Evolutionary conservation across 2,329 filamentous ascomycete genomes (phyloP), one percentile per base, ranked within the genome.

Genomic region (Neofusicoccum sp.): DNA sequence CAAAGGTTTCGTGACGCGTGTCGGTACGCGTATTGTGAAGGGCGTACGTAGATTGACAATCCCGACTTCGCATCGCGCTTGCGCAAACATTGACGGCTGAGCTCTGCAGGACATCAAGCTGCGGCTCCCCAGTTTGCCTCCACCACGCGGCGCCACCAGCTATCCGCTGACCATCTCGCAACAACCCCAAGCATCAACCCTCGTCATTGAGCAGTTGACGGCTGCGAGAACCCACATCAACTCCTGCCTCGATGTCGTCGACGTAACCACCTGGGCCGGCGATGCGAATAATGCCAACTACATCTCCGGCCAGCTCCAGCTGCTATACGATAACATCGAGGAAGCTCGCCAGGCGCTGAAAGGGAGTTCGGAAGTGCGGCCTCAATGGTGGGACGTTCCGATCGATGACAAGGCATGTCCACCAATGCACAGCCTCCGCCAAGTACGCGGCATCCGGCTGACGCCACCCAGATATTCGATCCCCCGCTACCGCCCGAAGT

Each of bases 1-100:
- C 64, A 99, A 99, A 75, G 95, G 95, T 16, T 90, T 91, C 68
- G 86, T 98, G 63, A 98, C 93, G 1, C 86, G 95, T 58, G 86
- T 96, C 36, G 95, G 95, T 40, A 91, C 91, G n/a, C 86, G 89
- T 56, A 89, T 99, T 65, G 89, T 96, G 64, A 96, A 96, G 74
- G 93, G 92, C 66, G 90, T 93, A 80, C 68, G 87, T 82, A 11
- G 7, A 16, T 34, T 34, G 20, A 20, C 20, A 20, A 20, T 20
- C 38, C 31, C 30, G 33, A 30, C 33, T 30, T 24, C 26, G 43
- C 6, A 49, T 26, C 57, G 61, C 64, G 8, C 44, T 38, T 26
- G 34, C 45, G 38, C 43, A 54, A 34, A 44, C 33, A n/a, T 34
- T 43, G 20, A 36, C 3, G 31, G 53, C 41, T 63, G 40, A 48